Conservation (phyloP, 1,139 yeast genomes). For the Candida tetrigidarum region DNA sequence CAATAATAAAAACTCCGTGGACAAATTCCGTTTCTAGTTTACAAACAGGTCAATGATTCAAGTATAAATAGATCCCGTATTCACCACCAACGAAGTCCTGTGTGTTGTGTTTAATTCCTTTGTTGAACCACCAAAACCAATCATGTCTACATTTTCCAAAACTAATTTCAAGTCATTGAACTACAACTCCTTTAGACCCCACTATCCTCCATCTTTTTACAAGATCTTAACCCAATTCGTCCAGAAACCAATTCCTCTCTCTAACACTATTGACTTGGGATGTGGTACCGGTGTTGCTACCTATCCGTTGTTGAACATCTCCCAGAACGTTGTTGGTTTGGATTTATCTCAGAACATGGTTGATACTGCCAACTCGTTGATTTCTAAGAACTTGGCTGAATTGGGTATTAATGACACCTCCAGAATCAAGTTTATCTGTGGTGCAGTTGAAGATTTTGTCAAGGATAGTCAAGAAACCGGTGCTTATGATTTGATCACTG, state of each 20-base stretch:
- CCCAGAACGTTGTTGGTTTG: constrained; percentile 35
- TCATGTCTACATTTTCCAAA: constrained; percentile 71
- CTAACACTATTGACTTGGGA: constrained; percentile 37
- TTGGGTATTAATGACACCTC: constrained; percentile 27
- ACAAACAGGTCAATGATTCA: background rate
- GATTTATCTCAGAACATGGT: constrained; percentile 42
- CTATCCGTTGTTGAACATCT: constrained; percentile 37
- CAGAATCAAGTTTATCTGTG: constrained; percentile 35
- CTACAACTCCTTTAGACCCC: constrained; percentile 69
- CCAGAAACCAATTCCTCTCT: constrained; percentile 20
- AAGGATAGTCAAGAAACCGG: constrained; percentile 20
- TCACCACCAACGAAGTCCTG: too few species aligned
- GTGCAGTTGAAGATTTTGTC: constrained; percentile 41
- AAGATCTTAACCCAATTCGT: constrained; percentile 38
- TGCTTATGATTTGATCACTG: constrained; percentile 42
- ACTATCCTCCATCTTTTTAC: constrained; percentile 61
- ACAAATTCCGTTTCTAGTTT: background rate
- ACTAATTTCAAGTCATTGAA: constrained; percentile 57
- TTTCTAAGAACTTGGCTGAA: constrained; percentile 20
- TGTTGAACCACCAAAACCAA: constrained; percentile 7
- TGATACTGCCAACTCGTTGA: constrained; percentile 35
- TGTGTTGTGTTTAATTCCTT: too few species aligned
- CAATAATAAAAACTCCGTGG: background rate
- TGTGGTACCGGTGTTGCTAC: constrained; percentile 49
- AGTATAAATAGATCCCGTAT: constrained; percentile 6